Percentiles rank a stretch among this genome's conserved stretches.
phyloP scores from a whole-genome alignment of 2,329 filamentous ascomycete species.

The Thermoascus crustaceus region DNA sequence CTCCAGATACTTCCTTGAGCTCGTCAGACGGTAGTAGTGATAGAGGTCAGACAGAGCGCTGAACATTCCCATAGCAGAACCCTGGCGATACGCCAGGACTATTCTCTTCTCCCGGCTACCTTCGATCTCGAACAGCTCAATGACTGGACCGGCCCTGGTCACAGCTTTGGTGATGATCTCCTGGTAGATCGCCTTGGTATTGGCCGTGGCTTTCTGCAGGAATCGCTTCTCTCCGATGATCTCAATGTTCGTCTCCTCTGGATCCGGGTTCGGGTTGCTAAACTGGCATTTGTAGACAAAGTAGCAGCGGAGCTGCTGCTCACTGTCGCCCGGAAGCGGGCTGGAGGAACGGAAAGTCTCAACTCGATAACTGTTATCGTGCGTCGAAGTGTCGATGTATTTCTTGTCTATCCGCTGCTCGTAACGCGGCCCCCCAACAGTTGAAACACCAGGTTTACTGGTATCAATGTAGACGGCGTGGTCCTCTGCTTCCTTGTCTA shows the following conservation, averaged over 20 bases:
- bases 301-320: conserved; percentile 88
- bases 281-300: conserved; percentile 98
- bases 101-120: conserved; percentile 85
- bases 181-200: conserved; percentile 93
- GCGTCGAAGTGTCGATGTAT: conserved; percentile 74
- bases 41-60: conserved; percentile 92
- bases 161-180: conserved; percentile 85
- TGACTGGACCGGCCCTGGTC: conserved; percentile 79
- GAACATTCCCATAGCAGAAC: conserved; percentile 87
- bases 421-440: conserved; percentile 74
- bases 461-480: conserved; percentile 99
- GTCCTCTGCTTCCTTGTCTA: conserved; percentile 90
- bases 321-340: conserved; percentile 63
- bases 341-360: conserved; percentile 94
- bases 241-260: conserved; percentile 79
- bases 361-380: conserved; percentile 73
- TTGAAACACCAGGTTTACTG: conserved; percentile 75
- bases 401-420: conserved; percentile 91
- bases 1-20: conserved; percentile 93
- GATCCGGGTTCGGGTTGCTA: conserved; percentile 61
- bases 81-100: conserved; percentile 88
- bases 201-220: conserved; percentile 87
- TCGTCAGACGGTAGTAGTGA: conserved; percentile 97
- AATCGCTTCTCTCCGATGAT: conserved; percentile 90
- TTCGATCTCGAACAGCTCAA: conserved; percentile 95